These are phyloP conservation scores for Paramecium biaurelia DNA, from an alignment of 73 alveolate species.

Conservation along the genomic window DNA sequence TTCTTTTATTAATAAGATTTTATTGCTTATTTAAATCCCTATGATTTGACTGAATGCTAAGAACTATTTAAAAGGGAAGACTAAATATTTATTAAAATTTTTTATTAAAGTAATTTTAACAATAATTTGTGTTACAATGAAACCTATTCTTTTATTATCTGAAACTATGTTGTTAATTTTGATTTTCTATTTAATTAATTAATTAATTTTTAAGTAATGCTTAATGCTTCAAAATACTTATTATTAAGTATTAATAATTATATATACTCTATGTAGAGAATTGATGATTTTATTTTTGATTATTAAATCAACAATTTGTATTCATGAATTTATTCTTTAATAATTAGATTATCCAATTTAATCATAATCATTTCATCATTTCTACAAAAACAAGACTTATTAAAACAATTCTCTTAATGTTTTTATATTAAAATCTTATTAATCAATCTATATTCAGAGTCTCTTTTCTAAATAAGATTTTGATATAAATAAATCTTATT, in stretches of 20 bases:
- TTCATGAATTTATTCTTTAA: background rate
- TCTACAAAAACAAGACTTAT: background rate
- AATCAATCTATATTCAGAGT: background rate
- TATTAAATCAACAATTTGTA: too few species aligned
- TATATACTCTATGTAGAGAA: too few species aligned
- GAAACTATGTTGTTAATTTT: background rate
- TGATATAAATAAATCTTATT: background rate
- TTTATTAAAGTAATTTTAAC: background rate
- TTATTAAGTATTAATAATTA: background rate
- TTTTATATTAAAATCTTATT: too few species aligned
- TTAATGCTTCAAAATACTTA: background rate
- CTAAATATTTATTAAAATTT: too few species aligned
- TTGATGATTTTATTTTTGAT: background rate
- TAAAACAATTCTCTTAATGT: background rate
- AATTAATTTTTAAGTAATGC: background rate
- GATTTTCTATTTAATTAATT: background rate
- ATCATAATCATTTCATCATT: background rate
- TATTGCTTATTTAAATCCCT: background rate
- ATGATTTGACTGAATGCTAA: background rate
- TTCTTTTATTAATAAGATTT: background rate
- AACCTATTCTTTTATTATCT: background rate
- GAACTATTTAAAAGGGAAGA: background rate
- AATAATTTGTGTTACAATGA: background rate
- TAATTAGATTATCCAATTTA: too few species aligned
- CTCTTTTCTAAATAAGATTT: background rate